Evolutionary conservation across 2,329 filamentous ascomycete genomes (phyloP).

Genomic region (Aspergillus awamori): DNA sequence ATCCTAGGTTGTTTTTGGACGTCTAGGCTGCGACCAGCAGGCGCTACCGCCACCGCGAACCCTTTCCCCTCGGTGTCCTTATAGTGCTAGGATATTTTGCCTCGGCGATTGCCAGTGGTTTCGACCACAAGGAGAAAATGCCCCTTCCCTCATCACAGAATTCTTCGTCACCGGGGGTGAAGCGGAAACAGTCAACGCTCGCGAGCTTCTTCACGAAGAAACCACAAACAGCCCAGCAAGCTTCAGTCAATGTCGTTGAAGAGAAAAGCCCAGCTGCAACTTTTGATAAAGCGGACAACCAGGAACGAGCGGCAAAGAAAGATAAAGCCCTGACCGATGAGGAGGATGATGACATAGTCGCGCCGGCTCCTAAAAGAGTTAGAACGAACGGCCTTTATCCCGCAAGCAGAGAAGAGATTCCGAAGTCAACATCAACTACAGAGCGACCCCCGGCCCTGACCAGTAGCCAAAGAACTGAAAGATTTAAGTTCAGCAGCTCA

Average conservation of each 20-base stretch:
- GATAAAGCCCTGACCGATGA: constrained; percentile 25
- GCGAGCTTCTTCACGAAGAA: constrained; percentile 81
- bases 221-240: constrained; percentile 28
- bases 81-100: background rate
- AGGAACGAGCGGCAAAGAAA: background rate
- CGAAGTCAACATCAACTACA: constrained; percentile 2
- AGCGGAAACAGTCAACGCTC: constrained; percentile 67
- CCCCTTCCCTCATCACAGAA: constrained; percentile 38
- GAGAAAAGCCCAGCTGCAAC: constrained; percentile 1
- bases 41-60: background rate
- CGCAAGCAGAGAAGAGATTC: constrained; percentile 14
- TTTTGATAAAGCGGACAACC: constrained; percentile 8
- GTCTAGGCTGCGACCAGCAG: background rate
- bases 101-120: background rate
- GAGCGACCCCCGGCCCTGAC: constrained; percentile 35
- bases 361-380: constrained; percentile 46
- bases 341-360: constrained; percentile 46
- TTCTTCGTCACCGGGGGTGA: constrained; percentile 38
- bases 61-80: background rate
- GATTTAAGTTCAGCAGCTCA: constrained; percentile 61
- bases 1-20: background rate
- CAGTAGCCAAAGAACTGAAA: constrained; percentile 57
- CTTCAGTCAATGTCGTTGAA: constrained; percentile 13
- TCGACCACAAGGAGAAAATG: constrained; percentile 27
- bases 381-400: constrained; percentile 29